A percentile compares a stretch with the other conserved stretches of the same genome.
These are phyloP conservation scores for Amanita thiersii DNA, from an alignment of 768 basidiomycete species.

Conservation along the genomic window DNA sequence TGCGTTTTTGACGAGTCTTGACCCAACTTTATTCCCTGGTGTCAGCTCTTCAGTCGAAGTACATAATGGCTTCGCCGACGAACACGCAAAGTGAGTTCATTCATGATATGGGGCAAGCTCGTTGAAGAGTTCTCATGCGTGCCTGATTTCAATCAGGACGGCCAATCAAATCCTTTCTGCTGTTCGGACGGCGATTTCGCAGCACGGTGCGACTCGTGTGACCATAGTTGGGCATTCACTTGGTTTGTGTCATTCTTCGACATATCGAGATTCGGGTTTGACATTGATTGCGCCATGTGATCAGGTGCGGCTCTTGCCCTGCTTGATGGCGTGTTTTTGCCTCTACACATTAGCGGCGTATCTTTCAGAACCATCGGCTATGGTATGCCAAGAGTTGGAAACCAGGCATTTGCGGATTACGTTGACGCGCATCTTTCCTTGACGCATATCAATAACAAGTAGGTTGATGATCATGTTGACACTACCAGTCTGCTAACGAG, in stretches of 20 bases:
- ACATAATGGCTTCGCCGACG: conserved; percentile 35
- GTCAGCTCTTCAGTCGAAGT: conserved; percentile 30
- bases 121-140: background rate
- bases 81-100: conserved; percentile 21
- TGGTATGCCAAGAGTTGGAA: conserved; percentile 43
- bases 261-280: background rate
- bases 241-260: conserved; percentile 16
- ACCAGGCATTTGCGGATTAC: conserved; percentile 54
- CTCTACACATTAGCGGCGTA: conserved; percentile 35
- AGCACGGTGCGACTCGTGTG: conserved; percentile 26
- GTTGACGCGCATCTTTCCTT: conserved; percentile 41
- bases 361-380: conserved; percentile 29
- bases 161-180: conserved; percentile 32
- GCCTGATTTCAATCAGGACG: conserved; percentile 22
- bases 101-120: background rate
- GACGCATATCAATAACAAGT: conserved; percentile 57
- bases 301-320: conserved; percentile 46
- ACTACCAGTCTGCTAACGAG: background rate
- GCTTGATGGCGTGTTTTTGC: conserved; percentile 48
- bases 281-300: background rate
- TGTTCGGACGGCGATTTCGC: conserved; percentile 27
- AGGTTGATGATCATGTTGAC: background rate
- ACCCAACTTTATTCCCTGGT: conserved; percentile 38
- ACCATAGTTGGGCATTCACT: conserved; percentile 42
- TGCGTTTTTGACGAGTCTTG: conserved; percentile 21